Base-by-base conservation (phyloP, 108 stramenopile species). In the Pseudonitzschia multistriata region DNA sequence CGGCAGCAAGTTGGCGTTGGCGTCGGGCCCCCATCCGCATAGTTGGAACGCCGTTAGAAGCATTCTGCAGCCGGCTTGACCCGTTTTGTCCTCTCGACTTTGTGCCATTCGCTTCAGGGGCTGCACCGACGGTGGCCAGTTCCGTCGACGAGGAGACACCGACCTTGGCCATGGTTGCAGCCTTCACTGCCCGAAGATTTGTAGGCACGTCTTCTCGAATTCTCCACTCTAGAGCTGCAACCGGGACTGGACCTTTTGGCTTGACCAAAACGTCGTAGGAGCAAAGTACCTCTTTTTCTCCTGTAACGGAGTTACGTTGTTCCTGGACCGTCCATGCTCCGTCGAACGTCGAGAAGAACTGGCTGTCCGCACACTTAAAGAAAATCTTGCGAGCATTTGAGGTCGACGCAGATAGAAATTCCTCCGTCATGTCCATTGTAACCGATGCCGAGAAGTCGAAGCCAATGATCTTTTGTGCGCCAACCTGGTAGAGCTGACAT, bases 151-250 rank as follows among this genome's bases (percentile, higher is more conserved):
- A 45, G 15, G 8, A 3, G 1, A 1, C 42, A 45, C 54, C 54
- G 3, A 59, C 55, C 57, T 40, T 77, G 45, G 33, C 36, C 74
- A 91, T 79, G 4, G 95, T 79, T 25, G 97, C 90, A n/a, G 68
- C 68, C 63, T 91, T 94, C 22, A 96, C 94, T 15, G 91, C 95
- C 5, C 85, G 33, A 29, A 97, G 72, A 66, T 97, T 97, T 1
- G 88, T 86, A 0, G 97, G 95, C 19, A 96, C 95, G 74, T 97
- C 97, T 70, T 95, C 94, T 47, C 89, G 85, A 48, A 97, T 97
- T 27, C 95, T 78, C 96, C 96, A 97, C 73, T 97, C 95, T 25
- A 97, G 56, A 4, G 97, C 95, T 0, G 83, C 84, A 13, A 97
- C 96, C n/a, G 96, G 96, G 8, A 97, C 96, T 11, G 90, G 92